Conservation (phyloP, 768 basidiomycete species). For the Agaricus sinodeliciosus region DNA sequence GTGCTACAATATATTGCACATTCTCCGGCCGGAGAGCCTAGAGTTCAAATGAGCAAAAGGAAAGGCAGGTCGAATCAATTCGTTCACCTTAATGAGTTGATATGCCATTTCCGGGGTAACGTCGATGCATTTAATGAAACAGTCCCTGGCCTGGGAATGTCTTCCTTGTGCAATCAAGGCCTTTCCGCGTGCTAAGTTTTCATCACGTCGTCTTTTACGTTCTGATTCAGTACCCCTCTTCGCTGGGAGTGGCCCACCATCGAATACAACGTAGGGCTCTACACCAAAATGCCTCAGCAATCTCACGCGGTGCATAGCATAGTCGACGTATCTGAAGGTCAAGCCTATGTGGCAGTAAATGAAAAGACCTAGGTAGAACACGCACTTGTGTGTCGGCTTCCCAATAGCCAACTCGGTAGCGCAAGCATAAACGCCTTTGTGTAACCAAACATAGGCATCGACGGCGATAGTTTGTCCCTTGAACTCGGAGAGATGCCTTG, state of each 20-base stretch:
- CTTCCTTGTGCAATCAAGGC: conserved; percentile 72
- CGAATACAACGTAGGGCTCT: conserved; percentile 89
- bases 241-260: conserved; percentile 92
- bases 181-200: conserved; percentile 69
- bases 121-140: conserved; percentile 86
- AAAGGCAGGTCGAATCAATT: no score
- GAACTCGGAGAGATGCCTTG: conserved; percentile 74
- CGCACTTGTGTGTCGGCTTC: conserved; percentile 76
- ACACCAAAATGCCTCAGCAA: conserved; percentile 81
- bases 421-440: conserved; percentile 84
- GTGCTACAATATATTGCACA: conserved; percentile 86
- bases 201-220: conserved; percentile 68
- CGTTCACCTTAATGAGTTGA: conserved; percentile 92
- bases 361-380: conserved; percentile 10
- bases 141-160: conserved; percentile 76
- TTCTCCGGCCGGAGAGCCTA: conserved; percentile 82
- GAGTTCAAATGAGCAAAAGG: background rate
- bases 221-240: conserved; percentile 87
- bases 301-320: conserved; percentile 88
- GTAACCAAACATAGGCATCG: conserved; percentile 94
- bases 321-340: conserved; percentile 80
- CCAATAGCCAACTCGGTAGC: conserved; percentile 87
- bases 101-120: conserved; percentile 97
- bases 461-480: conserved; percentile 82
- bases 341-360: background rate